Base-by-base conservation (phyloP, 1,284 basidiomycete species). In the Heterobasidion occidentale region DNA sequence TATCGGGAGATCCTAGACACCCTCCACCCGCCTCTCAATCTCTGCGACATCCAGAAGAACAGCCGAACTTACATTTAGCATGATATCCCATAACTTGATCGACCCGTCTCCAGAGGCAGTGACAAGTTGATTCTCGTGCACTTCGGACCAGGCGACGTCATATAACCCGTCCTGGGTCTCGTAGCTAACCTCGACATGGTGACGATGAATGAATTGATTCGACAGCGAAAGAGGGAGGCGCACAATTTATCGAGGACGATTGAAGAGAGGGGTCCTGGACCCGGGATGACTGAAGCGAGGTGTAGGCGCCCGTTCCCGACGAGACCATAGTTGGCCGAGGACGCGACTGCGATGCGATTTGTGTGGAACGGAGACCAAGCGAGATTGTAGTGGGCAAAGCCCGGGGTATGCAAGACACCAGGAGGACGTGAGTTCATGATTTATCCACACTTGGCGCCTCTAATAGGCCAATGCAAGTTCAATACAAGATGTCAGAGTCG, bases 101-200 rank as follows among this genome's bases (percentile, higher is more conserved):
- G 91, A 90, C 6, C 95, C 95, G 68, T 98, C 94, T 38, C 94
- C 96, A 8, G 91, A 93, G 0, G 84, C 91, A 1, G 92, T 87
- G 0, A 90, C 87, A 38, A 98, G 73, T 68, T 98, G 95, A 67
- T 97, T 95, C 76, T 98, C 95, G 71, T 98, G 93, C 36, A 87
- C 69, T 71, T 98, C 94, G 49, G 89, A 92, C 90, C 94, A 97
- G 0, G 93, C 92, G 36, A 94, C 72, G 65, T 96, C 94, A 69
- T 92, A 98, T 2, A 98, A 74, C 0, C 90, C 93, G 68, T 98
- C 95, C 70, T 97, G 93, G 0, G 95, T 92, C 69, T 97, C 93
- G 65, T 90, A 98, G 61, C 92, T 96, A 66, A 56, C 5, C 11
- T 6, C 27, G 5, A 27, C 6, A 6, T 27, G 27, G 27, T 27